A percentile compares a stretch with the other conserved stretches of the same genome.
Evolutionary conservation across 78 protist species (phyloP).

Genomic region (Dictyostelium citrinum): DNA sequence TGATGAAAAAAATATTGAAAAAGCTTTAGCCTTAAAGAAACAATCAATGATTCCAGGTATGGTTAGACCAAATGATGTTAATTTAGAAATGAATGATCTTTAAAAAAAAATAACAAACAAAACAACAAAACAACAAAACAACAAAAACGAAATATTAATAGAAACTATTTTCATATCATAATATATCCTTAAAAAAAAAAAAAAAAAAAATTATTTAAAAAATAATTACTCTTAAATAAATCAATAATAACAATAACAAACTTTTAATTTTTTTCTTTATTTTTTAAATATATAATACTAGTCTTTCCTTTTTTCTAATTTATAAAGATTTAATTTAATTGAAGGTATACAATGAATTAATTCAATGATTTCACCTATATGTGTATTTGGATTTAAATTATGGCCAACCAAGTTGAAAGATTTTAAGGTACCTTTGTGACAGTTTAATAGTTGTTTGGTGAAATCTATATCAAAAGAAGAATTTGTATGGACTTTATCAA

Average conservation of each 20-base stretch:
- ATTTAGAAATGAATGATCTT: neutral
- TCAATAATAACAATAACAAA: neutral
- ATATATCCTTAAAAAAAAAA: neutral
- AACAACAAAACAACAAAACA: neutral
- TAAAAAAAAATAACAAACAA: neutral
- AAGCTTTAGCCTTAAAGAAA: slow-evolving; percentile 20
- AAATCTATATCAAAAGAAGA: neutral
- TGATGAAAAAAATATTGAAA: slow-evolving; percentile 69
- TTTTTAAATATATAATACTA: neutral
- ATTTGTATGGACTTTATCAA: neutral
- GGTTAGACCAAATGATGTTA: slow-evolving; percentile 35
- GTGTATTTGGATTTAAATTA: neutral
- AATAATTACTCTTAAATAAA: neutral
- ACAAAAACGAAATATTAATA: neutral
- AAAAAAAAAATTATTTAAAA: too few relatives aligned
- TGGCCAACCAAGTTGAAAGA: neutral
- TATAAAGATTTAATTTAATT: neutral
- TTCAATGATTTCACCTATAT: neutral
- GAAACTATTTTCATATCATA: neutral
- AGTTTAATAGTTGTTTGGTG: neutral
- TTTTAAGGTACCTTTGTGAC: neutral
- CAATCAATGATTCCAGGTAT: slow-evolving; percentile 76
- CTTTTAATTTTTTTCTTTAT: neutral
- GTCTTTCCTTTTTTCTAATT: neutral
- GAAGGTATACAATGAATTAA: neutral